Base-by-base conservation (phyloP, 495 filamentous ascomycete species). In the Platismatia glauca region DNA sequence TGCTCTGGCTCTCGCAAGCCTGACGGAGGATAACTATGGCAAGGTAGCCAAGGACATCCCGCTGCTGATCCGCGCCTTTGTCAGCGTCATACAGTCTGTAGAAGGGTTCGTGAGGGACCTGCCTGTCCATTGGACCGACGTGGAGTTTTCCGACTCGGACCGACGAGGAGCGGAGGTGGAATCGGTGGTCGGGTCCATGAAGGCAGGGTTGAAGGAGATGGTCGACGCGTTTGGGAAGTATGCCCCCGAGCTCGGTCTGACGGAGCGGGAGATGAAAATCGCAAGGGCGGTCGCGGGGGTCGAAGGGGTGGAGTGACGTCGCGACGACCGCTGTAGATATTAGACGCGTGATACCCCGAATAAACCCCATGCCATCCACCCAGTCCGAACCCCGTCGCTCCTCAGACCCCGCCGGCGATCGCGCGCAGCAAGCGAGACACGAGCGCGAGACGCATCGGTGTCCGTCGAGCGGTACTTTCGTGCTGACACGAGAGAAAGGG, bases 1-100 rank as follows among this genome's bases (percentile, higher is more conserved):
- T 13, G 77, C 75, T 43, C 79, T 99, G 9, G 81, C 87, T 20
- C 79, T 87, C n/a, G 78, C 79, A 46, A 90, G 86, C 72, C 74
- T 97, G 37, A 75, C 76, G 13, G 94, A 99, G 74, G 94, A 99
- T 72, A 78, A 78, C n/a, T 95, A 84, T 67, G 94, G 94, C 33
- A 86, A 88, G 67, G 94, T 96, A 46, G 85, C 93, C 58, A 79
- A 83, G 38, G 86, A 93, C 68, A 82, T 97, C 3, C 82, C 89
- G 8, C 69, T 71, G 11, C 82, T 95, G 37, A 82, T 97, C 53
- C 79, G 84, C 57, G 83, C 83, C 4, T 86, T 91, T 67, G 89
- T 87, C 1, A 68, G 74, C 5, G 84, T 88, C 0, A 82, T 88
- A 63, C 80, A 76, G 31, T 82, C 82, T 55, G 71, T 96, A n/a